Conservation (phyloP, 805 yeast genomes). For the Pichia heedii region DNA sequence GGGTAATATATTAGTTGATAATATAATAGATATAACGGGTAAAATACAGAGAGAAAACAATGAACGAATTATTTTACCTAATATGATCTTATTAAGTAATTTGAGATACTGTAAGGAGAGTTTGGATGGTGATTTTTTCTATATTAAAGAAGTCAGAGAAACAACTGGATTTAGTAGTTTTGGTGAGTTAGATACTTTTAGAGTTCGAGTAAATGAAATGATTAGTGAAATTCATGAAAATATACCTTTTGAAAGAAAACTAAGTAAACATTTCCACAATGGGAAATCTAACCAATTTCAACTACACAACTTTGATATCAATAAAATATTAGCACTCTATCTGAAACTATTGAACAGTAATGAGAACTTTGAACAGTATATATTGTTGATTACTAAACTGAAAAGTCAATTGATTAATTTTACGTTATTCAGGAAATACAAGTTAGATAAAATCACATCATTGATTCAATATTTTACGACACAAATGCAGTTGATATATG, state of each 20-base stretch:
- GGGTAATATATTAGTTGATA: too few relatives aligned
- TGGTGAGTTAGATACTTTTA: too few relatives aligned
- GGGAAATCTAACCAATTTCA: constrained; percentile 30
- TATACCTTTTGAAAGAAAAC: background rate
- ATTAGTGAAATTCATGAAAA: background rate
- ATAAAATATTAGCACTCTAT: constrained; percentile 41
- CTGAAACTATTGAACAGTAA: constrained; percentile 42
- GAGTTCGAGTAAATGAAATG: too few relatives aligned
- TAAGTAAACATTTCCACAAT: constrained; percentile 18
- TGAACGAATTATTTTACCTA: too few relatives aligned
- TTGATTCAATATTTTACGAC: constrained; percentile 39
- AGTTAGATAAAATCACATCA: constrained; percentile 35
- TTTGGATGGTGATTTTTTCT: too few relatives aligned
- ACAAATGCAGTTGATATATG: constrained; percentile 45
- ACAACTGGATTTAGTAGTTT: too few relatives aligned
- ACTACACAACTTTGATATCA: constrained; percentile 39
- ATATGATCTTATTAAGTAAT: too few relatives aligned
- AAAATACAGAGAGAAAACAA: too few relatives aligned
- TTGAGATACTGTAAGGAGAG: too few relatives aligned
- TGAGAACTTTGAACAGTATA: constrained; percentile 62
- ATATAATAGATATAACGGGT: too few relatives aligned
- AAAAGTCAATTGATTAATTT: constrained; percentile 62
- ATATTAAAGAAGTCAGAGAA: too few relatives aligned
- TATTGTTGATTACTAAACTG: constrained; percentile 56
- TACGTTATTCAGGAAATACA: constrained; percentile 35